These are phyloP conservation scores for Raddia distichophylla DNA, from an alignment of 176 grass and related monocot species.

Conservation along the genomic window DNA sequence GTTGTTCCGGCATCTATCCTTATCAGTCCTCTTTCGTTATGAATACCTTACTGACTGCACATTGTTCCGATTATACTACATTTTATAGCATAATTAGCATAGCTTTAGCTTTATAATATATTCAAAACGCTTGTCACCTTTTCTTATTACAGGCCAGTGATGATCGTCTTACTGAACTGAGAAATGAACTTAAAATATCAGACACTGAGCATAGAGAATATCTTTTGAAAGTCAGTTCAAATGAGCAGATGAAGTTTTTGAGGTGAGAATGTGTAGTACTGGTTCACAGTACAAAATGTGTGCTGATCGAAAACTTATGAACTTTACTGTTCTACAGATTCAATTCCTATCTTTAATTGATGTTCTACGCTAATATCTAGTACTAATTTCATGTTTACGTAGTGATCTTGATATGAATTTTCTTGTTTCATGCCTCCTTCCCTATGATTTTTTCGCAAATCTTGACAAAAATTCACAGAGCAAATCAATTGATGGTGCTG, in stretches of 20 bases:
- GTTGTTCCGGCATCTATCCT: not conserved
- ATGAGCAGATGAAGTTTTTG: slow-evolving; percentile 55
- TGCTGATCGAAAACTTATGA: slow-evolving; percentile 16
- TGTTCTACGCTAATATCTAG: slow-evolving; percentile 6
- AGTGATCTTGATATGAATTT: not conserved
- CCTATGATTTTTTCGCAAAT: not conserved
- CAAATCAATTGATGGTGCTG: slow-evolving; percentile 12
- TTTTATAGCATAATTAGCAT: slow-evolving; percentile 8
- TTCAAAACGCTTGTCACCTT: slow-evolving; percentile 18
- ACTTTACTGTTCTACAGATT: not conserved
- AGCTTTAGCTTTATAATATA: not conserved
- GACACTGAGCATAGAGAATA: slow-evolving; percentile 63
- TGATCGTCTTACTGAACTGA: slow-evolving; percentile 56
- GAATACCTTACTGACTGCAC: not conserved
- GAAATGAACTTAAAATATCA: slow-evolving; percentile 69
- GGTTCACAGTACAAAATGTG: slow-evolving; percentile 14
- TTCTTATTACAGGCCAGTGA: slow-evolving; percentile 47
- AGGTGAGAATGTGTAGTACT: slow-evolving; percentile 42
- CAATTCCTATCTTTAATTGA: slow-evolving; percentile 7
- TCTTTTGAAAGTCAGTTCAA: slow-evolving; percentile 53
- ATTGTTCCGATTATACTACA: not conserved
- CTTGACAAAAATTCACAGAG: not conserved
- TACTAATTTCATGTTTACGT: not conserved
- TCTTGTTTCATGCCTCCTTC: not conserved
- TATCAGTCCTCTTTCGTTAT: slow-evolving; percentile 19